Conservation (phyloP, 345 rosid species). For the Gynandropsis gynandra region DNA sequence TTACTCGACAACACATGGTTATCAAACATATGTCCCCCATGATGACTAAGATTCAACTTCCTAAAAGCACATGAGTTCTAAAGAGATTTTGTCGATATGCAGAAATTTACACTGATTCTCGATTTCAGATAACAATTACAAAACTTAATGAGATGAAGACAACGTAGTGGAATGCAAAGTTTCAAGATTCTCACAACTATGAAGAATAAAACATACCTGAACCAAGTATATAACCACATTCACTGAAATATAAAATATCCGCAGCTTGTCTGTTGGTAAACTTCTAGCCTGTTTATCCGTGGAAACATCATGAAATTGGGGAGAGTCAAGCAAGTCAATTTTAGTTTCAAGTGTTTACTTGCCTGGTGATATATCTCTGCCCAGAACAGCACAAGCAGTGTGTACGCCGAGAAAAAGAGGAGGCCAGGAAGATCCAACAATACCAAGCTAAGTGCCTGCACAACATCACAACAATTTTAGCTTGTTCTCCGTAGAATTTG, state of each 20-base stretch:
- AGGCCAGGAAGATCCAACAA: slow-evolving; percentile 85
- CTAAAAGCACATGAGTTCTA: too few relatives aligned
- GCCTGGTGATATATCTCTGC: slow-evolving; percentile 99
- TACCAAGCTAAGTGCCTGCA: slow-evolving; percentile 59
- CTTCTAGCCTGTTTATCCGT: slow-evolving; percentile 71
- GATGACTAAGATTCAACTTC: slow-evolving; percentile 3
- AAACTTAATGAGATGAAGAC: slow-evolving; percentile 1
- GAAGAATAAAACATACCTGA: slow-evolving; percentile 49
- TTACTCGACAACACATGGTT: background rate
- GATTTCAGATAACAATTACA: slow-evolving; percentile 3
- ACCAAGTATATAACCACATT: slow-evolving; percentile 58
- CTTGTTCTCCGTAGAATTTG: slow-evolving; percentile 10
- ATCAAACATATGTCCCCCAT: background rate
- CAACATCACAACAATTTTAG: slow-evolving; percentile 17
- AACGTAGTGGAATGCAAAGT: slow-evolving; percentile 6
- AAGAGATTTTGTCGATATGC: too few relatives aligned
- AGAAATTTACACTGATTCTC: slow-evolving; percentile 14
- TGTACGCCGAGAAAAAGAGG: slow-evolving; percentile 85
- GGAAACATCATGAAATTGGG: slow-evolving; percentile 10
- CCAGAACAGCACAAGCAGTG: slow-evolving; percentile 92
- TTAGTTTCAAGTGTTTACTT: slow-evolving; percentile 17
- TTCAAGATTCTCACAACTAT: background rate
- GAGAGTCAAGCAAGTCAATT: background rate
- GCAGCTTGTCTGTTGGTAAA: slow-evolving; percentile 86
- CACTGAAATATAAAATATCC: slow-evolving; percentile 49